Percentiles rank a stretch among this genome's conserved stretches.
Conservation (phyloP, 108 stramenopile species). For the Skeletonema grethae region DNA sequence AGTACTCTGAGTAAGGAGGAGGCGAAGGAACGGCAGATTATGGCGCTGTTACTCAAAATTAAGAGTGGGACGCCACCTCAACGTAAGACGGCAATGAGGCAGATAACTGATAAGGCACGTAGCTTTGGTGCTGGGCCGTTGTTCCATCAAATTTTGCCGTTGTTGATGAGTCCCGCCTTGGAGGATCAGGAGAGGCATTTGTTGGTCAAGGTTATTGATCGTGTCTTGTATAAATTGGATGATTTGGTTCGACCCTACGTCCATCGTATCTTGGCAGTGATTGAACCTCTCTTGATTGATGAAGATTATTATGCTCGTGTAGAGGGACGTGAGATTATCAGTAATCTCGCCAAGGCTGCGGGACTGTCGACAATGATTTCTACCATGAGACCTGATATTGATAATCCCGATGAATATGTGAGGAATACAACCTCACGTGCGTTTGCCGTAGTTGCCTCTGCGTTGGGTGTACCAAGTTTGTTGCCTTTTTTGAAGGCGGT, state of each 20-base stretch:
- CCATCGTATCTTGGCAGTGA: conserved; percentile 96
- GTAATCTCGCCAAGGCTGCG: conserved; percentile 99
- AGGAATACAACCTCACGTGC: conserved; percentile 97
- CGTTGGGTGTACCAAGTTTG: conserved; percentile 94
- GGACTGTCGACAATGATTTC: conserved; percentile 99
- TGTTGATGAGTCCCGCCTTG: conserved; percentile 96
- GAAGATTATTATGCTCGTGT: conserved; percentile 99
- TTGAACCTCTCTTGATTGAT: conserved; percentile 98
- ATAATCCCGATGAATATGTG: conserved; percentile 98
- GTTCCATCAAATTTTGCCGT: conserved; percentile 97
- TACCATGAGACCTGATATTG: conserved; percentile 99
- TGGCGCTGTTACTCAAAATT: conserved; percentile 94
- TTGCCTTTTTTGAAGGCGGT: conserved; percentile 99
- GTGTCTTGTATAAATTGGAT: conserved; percentile 96
- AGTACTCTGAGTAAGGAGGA: conserved; percentile 78
- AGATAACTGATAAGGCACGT: conserved; percentile 96
- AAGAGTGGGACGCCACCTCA: conserved; percentile 99
- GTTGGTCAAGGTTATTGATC: conserved; percentile 99
- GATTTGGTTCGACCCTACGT: conserved; percentile 97
- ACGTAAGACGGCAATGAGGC: conserved; percentile 98
- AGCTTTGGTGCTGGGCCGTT: conserved; percentile 95
- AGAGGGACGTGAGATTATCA: conserved; percentile 98
- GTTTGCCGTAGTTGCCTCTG: conserved; percentile 98
- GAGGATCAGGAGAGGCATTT: conserved; percentile 99
- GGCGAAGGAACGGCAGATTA: conserved; percentile 85